Base-by-base conservation (phyloP, 2,329 filamentous ascomycete genomes). In the Dactylellina sp. region DNA sequence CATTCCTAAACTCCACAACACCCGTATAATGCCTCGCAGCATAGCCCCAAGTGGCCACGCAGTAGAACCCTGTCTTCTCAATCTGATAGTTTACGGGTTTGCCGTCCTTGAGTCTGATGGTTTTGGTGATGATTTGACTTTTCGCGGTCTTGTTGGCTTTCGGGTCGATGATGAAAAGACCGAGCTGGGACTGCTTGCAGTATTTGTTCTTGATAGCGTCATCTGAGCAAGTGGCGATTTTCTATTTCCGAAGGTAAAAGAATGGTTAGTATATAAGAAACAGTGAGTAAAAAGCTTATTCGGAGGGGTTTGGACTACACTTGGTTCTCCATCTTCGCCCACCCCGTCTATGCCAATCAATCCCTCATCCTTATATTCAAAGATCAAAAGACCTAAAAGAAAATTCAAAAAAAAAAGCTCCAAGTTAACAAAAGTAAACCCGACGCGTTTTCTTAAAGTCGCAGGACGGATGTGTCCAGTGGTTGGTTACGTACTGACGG, bases 51-150 rank as follows among this genome's bases (percentile, higher is more conserved):
- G 92, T 95, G 59, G 91, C 88, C 71, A 99, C 89, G 79, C 95
- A 99, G 82, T 97, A 99, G 82, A 97, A 99, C 25, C 95, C 95
- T 0, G 95, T 99, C 81, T 92, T 92, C 79, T 89, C 89, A 78
- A 97, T 89, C 4, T 87, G 85, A 80, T 98, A 99, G 76, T 92
- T 91, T 80, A 96, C 87, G 9, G 85, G 84, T 18, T 82, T 81
- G 0, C 91, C 86, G 64, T 91, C 84, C 76, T 92, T 94, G 57
- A 98, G 85, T 80, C 97, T 89, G 71, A 98, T 84, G 7, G 93
- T 92, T 81, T 91, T 85, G 74, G 92, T 94, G 76, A 91, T 84
- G 77, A 99, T 91, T 53, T 89, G 81, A 76, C 87, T 91, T 70
- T 86, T 86, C 25, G 92, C 91, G 52, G 86, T 83, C 35, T 90